These are phyloP conservation scores for Poa pratensis DNA, from an alignment of 176 grass and related monocot species.

Conservation along the genomic window DNA sequence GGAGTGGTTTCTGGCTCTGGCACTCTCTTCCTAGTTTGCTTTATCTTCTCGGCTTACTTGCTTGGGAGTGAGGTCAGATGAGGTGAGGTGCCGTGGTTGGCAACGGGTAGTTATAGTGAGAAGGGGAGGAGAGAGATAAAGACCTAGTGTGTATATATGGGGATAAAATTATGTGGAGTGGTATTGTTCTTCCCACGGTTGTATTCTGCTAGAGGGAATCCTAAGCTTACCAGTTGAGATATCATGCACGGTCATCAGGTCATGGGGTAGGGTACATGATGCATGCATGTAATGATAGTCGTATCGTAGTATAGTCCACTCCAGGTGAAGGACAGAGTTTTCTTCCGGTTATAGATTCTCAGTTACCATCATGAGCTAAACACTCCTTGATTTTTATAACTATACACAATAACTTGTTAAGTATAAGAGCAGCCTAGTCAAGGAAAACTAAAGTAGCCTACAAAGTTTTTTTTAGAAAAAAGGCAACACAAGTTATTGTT, in stretches of 20 bases:
- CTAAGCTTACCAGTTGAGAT: conserved; percentile 26
- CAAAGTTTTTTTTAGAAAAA: too few species aligned
- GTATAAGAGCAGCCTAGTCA: neutral
- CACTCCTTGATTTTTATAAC: neutral
- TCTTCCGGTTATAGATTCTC: neutral
- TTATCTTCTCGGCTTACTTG: conserved; percentile 43
- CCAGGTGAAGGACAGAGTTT: neutral
- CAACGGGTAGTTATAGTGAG: conserved; percentile 56
- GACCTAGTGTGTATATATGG: neutral
- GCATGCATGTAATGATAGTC: conserved; percentile 26
- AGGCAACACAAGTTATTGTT: too few species aligned
- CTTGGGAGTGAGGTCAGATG: conserved; percentile 30
- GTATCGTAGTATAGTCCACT: too few species aligned
- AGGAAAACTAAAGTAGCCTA: neutral
- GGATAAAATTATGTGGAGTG: conserved; percentile 33
- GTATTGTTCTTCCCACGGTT: conserved; percentile 32
- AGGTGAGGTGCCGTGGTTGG: conserved; percentile 56
- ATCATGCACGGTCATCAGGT: neutral
- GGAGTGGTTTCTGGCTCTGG: conserved; percentile 32
- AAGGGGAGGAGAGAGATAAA: neutral
- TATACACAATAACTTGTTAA: neutral
- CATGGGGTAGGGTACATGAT: neutral
- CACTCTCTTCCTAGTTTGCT: conserved; percentile 27
- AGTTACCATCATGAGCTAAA: neutral
- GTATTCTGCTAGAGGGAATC: conserved; percentile 42